Evolutionary conservation across 371 early-diverging fungal genomes (phyloP).

Genomic region (Nematocida ausubeli): DNA sequence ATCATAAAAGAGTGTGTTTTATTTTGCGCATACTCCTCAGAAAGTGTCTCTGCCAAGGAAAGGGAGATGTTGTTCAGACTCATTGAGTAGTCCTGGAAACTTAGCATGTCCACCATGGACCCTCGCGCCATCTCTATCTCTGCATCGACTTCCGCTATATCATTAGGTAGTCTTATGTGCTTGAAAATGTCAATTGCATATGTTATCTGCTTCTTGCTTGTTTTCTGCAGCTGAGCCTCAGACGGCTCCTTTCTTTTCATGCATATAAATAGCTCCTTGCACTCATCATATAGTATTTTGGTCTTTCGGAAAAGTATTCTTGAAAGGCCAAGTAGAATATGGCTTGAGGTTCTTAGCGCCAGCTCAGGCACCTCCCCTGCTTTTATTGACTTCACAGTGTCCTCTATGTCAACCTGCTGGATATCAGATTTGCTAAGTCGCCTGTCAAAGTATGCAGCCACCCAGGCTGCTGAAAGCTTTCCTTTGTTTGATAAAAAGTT

Average conservation of each 20-base stretch:
- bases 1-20: neutral
- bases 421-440: slow-evolving; percentile 87
- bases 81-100: neutral
- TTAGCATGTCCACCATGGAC: neutral
- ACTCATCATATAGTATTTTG: slow-evolving; percentile 86
- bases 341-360: slow-evolving; percentile 85
- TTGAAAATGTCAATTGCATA: neutral
- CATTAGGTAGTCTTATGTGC: neutral
- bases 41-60: neutral
- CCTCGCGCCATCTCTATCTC: slow-evolving; percentile 9
- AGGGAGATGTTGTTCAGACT: slow-evolving; percentile 14
- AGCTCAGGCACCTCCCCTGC: slow-evolving; percentile 75
- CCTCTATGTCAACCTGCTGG: slow-evolving; percentile 71
- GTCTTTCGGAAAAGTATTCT: slow-evolving; percentile 90
- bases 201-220: slow-evolving; percentile 1
- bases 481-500: slow-evolving; percentile 72
- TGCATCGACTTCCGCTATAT: neutral
- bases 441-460: slow-evolving; percentile 90
- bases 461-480: slow-evolving; percentile 87
- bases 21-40: neutral
- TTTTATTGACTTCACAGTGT: slow-evolving; percentile 74
- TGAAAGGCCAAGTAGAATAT: slow-evolving; percentile 86
- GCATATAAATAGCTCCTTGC: slow-evolving; percentile 72
- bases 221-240: neutral
- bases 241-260: neutral